Percentiles rank a stretch among this genome's conserved stretches.
Evolutionary conservation across 2,329 filamentous ascomycete species (phyloP).

Genomic region (Grosmannia serpens): DNA sequence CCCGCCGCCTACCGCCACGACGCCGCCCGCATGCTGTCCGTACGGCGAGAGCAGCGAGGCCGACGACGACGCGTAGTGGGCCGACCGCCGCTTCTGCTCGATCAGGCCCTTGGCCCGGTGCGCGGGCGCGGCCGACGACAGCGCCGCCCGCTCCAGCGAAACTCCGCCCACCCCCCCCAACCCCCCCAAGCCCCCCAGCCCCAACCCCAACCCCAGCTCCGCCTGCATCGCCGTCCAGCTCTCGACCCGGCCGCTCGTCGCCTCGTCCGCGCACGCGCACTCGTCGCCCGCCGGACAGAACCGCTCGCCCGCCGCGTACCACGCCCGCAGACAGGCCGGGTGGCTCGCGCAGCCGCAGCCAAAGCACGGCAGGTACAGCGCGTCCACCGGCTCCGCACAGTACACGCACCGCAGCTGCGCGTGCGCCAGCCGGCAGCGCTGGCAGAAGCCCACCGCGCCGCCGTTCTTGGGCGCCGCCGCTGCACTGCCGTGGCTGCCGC

Average conservation of each 20-base stretch:
- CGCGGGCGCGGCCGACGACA: not conserved
- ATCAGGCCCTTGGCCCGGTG: slow-evolving; percentile 7
- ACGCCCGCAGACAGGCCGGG: slow-evolving; percentile 45
- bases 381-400: slow-evolving; percentile 48
- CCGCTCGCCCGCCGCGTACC: slow-evolving; percentile 44
- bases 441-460: slow-evolving; percentile 33
- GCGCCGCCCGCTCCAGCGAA: not conserved
- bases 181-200: too few species aligned
- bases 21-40: slow-evolving; percentile 5
- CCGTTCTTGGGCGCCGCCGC: slow-evolving; percentile 17
- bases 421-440: slow-evolving; percentile 42
- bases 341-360: slow-evolving; percentile 52
- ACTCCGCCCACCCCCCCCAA: too few species aligned
- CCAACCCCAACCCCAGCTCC: slow-evolving; percentile 15
- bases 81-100: slow-evolving; percentile 12
- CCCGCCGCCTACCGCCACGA: too few species aligned
- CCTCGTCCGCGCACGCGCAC: slow-evolving; percentile 48
- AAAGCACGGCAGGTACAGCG: slow-evolving; percentile 49
- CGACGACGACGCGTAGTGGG: slow-evolving; percentile 10
- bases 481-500: slow-evolving; percentile 25
- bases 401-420: slow-evolving; percentile 50
- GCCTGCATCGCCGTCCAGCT: slow-evolving; percentile 47
- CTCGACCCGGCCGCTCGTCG: slow-evolving; percentile 45
- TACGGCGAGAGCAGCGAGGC: slow-evolving; percentile 5
- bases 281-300: slow-evolving; percentile 54